These are phyloP conservation scores for Neurospora hispaniola DNA, from an alignment of 495 filamentous ascomycete species.

Conservation along the genomic window DNA sequence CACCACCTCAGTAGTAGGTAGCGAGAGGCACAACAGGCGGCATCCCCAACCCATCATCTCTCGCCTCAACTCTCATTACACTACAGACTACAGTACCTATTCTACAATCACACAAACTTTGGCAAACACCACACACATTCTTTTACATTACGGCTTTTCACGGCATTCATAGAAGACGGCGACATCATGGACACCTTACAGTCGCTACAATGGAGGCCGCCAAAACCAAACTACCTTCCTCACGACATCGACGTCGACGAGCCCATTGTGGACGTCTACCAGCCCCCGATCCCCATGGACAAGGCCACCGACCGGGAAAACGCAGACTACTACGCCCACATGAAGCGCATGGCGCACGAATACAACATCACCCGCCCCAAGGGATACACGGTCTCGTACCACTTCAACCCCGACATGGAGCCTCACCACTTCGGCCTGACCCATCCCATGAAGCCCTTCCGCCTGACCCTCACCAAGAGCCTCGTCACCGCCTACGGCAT, in stretches of 20 bases:
- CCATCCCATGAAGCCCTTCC: constrained; percentile 99
- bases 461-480: constrained; percentile 87
- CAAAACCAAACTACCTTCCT: constrained; percentile 41
- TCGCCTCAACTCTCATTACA: neutral
- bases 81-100: neutral
- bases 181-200: constrained; percentile 19
- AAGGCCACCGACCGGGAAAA: constrained; percentile 45
- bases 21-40: neutral
- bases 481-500: constrained; percentile 89
- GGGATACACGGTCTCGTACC: constrained; percentile 89
- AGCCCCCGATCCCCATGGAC: constrained; percentile 32
- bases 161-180: neutral
- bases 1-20: no score
- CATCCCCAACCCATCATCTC: neutral
- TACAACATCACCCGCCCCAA: constrained; percentile 68
- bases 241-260: constrained; percentile 32
- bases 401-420: constrained; percentile 92
- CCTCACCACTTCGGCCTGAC: constrained; percentile 89
- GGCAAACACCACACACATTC: neutral
- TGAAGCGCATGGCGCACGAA: constrained; percentile 54
- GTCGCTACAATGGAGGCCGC: constrained; percentile 21
- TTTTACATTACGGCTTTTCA: neutral
- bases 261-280: constrained; percentile 62
- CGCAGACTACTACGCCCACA: constrained; percentile 52
- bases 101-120: no score